Evolutionary conservation across 805 yeast genomes (phyloP), one percentile per base, ranked within the genome.

Genomic region (Starmerella bombi): DNA sequence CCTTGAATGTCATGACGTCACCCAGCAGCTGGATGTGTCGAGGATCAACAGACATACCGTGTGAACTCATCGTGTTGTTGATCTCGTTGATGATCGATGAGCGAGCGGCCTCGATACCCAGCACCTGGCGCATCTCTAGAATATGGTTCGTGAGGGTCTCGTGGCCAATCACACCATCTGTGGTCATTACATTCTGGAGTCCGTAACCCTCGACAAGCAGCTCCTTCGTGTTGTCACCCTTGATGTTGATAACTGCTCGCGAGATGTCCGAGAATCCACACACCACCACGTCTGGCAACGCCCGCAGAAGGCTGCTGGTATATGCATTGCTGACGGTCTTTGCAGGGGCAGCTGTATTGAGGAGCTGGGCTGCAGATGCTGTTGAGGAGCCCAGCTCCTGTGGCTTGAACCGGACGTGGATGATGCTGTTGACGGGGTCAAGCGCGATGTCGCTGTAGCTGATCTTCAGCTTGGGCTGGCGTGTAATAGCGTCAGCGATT

Each of bases 31-130:
- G 97, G 59, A 93, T 86, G 61, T 91, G 99, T 69, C 99, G 94
- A 46, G 97, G 98, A 69, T 91, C 99, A 37, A 91, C 96, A 60
- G 94, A 83, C 98, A 91, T 91, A 63, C 99, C 99, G 68, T 91
- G 98, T 63, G 85, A 84, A 58, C 94, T 77, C 99, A 91, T 91
- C 41, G 98, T 91, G 58, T 85, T 85, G 58, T 82, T 94, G 61
- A 91, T 91, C 66, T 91, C 99, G 48, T 76, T 76, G 58, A 91
- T 80, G 59, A 91, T 91, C 52, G 94, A 79, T 0, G 84, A 66
- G 59, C 99, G 72, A 1, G 98, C 98, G 2, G 99, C 99, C 61
- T 91, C 99, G 49, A 91, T 93, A 55, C 99, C 99, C 46, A 91
- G 67, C 4, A 88, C 96, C 49, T 75, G 74, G 51, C 73, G 75